Evolutionary conservation across 2,329 filamentous ascomycete species (phyloP), one percentile per base, ranked within the genome.

Genomic region (Paramyrothecium roridum): DNA sequence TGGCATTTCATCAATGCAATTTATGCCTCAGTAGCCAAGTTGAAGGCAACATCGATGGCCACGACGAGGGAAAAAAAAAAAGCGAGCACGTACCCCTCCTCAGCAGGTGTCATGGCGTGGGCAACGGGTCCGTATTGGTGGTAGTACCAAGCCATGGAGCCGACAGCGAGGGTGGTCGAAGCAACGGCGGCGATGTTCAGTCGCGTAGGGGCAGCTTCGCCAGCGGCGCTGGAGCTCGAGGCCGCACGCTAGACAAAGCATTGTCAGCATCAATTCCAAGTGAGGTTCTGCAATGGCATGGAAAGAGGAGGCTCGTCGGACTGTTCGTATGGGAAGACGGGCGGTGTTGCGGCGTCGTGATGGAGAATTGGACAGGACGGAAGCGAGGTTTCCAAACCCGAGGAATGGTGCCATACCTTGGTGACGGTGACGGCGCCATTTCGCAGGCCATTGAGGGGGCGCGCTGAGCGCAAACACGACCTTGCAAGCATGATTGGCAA

Each of bases 111-210:
- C 87, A 89, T 89, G 67, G 95, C 95, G 76, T 91, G 85, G 60
- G 90, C 89, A 68, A 89, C 87, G 68, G 90, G 86, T 70, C 93
- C 95, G 77, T 96, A 98, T 67, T 96, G 87, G 78, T 96, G 91
- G 77, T 93, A 96, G 81, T 97, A 98, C 92, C 93, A 98, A 67
- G 91, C 93, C 70, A 93, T 87, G 65, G 93, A 93, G 68, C 92
- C 93, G 76, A 91, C 81, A 68, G 93, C 91, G 71, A 92, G 83
- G 67, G 89, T 86, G 67, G 92, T 96, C 67, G 95, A 93, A 72
- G 90, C 90, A 69, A 86, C 85, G 71, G 91, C 91, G 73, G 93
- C 89, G 68, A 93, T 82, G 78, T 93, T 97, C 76, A 95, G 82
- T 77, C 88, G 87, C 76, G 90, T 87, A 68, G 89, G 82, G 68